Evolutionary conservation across 176 grass and related monocot species (phyloP), one percentile per base, ranked within the genome.

Genomic region (Rhipidocladum racemiflorum): DNA sequence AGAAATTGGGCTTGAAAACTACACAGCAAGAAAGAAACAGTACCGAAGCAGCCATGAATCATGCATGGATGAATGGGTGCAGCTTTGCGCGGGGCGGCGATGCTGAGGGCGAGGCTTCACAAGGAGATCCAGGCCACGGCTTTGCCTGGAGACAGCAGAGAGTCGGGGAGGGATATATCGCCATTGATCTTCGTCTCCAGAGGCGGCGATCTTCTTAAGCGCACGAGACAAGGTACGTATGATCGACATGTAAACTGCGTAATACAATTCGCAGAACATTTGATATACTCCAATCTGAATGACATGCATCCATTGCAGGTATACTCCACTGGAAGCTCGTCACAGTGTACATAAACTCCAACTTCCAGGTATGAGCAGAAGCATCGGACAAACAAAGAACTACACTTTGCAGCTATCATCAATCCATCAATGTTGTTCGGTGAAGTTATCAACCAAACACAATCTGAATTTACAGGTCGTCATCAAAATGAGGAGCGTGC

Each of bases 261-360:
- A 10, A 3, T 56, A 6, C 48, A 72, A 34, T 56, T 79, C 40
- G 7, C 13, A 27, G 1, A 15, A 1, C 12, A 28, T 70, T 72
- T 16, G 8, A 2, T 27, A 50, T 28, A 20, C 7, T 55, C 29
- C 29, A 81, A 45, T n/a, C 40, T 72, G 5, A 16, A 36, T 48
- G 34, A 38, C 27, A 68, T 25, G 12, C 57, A 29, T 16, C 12
- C 48, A 34, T 44, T 68, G 34, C 88, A 95, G 93, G 93, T 27
- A 75, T 91, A 68, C 95, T 97, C 72, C 92, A 97, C 29, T 97
- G 95, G 95, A 97, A 97, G 70, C 90, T 92, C 17, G 95, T 97
- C 62, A 88, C 86, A 20, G 75, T 87, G 1, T 94, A 89, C 68
- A 87, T 92, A 56, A 92, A 94, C 77, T 73, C 85, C 70, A 91